Evolutionary conservation across 2,329 filamentous ascomycete genomes (phyloP), one percentile per base, ranked within the genome.

Genomic region (Raffaelea deltoideospora): DNA sequence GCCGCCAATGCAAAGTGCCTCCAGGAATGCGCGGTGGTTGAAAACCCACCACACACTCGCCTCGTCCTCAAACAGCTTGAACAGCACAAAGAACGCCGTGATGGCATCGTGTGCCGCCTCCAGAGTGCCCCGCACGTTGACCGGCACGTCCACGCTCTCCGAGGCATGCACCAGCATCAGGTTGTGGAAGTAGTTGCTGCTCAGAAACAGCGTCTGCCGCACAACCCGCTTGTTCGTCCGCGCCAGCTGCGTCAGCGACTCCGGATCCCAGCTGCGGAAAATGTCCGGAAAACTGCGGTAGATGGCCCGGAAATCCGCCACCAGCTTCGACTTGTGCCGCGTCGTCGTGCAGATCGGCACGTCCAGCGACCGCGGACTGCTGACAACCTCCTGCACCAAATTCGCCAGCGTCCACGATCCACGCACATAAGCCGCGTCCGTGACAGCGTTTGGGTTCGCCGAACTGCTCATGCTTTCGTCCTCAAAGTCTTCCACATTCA

Each of bases 31-130:
- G 1, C 82, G 64, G 51, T 87, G 82, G 52, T 85, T 82, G 46
- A 86, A 84, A 1, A 84, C 79, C 81, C 81, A 88, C 81, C 81
- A 87, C 1, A 86, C 80, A 13, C 76, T 68, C 1, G 79, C 79
- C 58, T 88, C 82, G 14, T 63, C 62, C 45, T 78, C 72, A 43
- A 86, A 75, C 11, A 83, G 58, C 27, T 61, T 63, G 55, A 76
- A 82, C 7, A 86, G 64, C 39, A 85, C 64, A 53, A 87, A 86
- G 51, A 86, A 88, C 1, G 79, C 64, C 31, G 66, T 69, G 33
- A 88, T 72, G 5, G 81, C 81, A 50, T 81, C 78, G 47, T 84
- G 76, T 0, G 81, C 81, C 0, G 80, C 79, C 53, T 86, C 79
- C 11, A 87, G 59, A 3, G 79, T 79, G 5, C 72, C 77, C 15